These are phyloP conservation scores for Metschnikowia hibisci DNA, from an alignment of 805 yeast genomes.

Conservation along the genomic window DNA sequence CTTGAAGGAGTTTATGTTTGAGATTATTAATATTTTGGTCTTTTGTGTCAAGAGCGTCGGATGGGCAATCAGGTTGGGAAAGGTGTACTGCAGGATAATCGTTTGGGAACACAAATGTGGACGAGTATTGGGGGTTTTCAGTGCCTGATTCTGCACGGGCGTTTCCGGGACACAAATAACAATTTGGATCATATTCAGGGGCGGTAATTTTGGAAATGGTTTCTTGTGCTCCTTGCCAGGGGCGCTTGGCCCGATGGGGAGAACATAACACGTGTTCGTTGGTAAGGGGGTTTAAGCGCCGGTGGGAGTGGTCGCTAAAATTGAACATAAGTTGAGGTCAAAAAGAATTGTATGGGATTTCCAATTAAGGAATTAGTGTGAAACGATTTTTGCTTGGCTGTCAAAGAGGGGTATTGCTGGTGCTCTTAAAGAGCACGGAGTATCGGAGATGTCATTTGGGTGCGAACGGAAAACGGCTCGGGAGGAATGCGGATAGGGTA, in stretches of 20 bases:
- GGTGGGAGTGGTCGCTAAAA: constrained; percentile 58
- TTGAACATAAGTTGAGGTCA: constrained; percentile 31
- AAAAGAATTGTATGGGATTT: too few relatives aligned
- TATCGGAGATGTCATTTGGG: not conserved
- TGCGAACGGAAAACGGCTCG: not conserved
- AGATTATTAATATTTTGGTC: constrained; percentile 16
- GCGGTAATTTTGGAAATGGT: constrained; percentile 35
- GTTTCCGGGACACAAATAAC: constrained; percentile 74
- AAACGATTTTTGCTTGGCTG: not conserved
- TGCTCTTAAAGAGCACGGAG: too few relatives aligned
- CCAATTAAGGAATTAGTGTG: not conserved
- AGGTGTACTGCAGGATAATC: constrained; percentile 68
- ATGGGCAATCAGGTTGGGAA: constrained; percentile 22
- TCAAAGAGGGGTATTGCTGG: too few relatives aligned
- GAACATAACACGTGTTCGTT: constrained; percentile 67
- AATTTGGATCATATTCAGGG: constrained; percentile 58
- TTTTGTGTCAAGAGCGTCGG: constrained; percentile 10
- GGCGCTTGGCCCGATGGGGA: constrained; percentile 74
- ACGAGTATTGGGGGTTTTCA: constrained; percentile 51
- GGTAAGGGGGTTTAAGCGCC: constrained; percentile 68
- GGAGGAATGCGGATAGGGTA: not conserved
- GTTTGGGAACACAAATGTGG: constrained; percentile 60
- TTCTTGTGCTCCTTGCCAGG: constrained; percentile 78
- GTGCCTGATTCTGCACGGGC: constrained; percentile 55
- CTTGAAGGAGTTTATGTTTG: constrained; percentile 45